Evolutionary conservation across 768 basidiomycete species (phyloP).

Genomic region (Tulasnella sp.): DNA sequence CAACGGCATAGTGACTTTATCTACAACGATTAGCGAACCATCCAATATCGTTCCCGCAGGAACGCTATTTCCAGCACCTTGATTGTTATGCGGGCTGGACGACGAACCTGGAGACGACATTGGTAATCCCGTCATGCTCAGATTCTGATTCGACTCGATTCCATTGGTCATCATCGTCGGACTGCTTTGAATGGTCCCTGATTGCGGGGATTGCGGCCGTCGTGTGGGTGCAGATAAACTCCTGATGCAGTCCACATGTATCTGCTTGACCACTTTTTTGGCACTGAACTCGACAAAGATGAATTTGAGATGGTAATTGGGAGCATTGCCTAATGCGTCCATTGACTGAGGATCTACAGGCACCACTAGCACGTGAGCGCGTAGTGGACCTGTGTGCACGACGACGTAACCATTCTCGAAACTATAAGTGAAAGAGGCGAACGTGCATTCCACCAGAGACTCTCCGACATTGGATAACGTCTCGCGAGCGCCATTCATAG

Average conservation of each 20-base stretch:
- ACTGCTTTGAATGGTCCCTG: slow-evolving; percentile 25
- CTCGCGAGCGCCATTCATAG: slow-evolving; percentile 65
- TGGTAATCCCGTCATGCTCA: slow-evolving; percentile 7
- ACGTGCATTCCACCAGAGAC: slow-evolving; percentile 52
- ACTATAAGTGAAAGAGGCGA: slow-evolving; percentile 69
- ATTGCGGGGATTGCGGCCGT: slow-evolving; percentile 17
- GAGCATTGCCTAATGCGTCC: slow-evolving; percentile 13
- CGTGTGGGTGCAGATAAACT: slow-evolving; percentile 31
- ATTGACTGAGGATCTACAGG: slow-evolving; percentile 17
- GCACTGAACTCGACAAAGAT: slow-evolving; percentile 65
- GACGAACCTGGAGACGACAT: background rate
- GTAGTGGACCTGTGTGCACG: slow-evolving; percentile 60
- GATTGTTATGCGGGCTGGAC: background rate
- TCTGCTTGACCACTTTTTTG: slow-evolving; percentile 56
- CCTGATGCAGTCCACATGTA: slow-evolving; percentile 48
- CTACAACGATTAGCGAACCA: slow-evolving; percentile 32
- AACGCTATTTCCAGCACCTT: slow-evolving; percentile 14
- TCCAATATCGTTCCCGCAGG: slow-evolving; percentile 8
- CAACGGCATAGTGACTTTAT: slow-evolving; percentile 53
- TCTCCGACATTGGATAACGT: slow-evolving; percentile 32
- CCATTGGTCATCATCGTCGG: slow-evolving; percentile 45
- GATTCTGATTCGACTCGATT: slow-evolving; percentile 28
- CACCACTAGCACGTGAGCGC: slow-evolving; percentile 41
- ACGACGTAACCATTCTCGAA: slow-evolving; percentile 71
- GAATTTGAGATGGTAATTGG: slow-evolving; percentile 40